Evolutionary conservation across 805 yeast species (phyloP), one percentile per base, ranked within the genome.

Genomic region (Yamadazyma paraphyllophila): DNA sequence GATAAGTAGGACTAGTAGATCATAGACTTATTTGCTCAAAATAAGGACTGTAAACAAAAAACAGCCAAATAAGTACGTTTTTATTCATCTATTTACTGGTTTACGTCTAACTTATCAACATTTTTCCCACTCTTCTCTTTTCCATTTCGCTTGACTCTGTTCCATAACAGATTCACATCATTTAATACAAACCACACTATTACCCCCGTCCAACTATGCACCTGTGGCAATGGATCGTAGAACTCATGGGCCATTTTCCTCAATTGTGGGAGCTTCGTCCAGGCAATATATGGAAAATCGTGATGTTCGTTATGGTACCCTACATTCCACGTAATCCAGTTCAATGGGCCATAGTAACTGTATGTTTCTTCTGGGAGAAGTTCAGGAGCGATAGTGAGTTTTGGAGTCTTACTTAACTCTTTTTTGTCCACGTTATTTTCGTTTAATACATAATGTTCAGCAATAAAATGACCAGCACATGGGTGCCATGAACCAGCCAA

Each of bases 231-330:
- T 2, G 88, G 87, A 36, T 78, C 85, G 61, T 90, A 90, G 59
- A 86, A 90, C 57, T 90, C 97, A 16, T 74, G 61, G 2, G 96
- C 96, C 27, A 87, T 77, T 39, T 65, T 60, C 45, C 83, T 74
- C 33, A 90, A 67, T 43, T 76, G 67, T 30, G 86, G 87, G 40
- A 90, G 69, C 50, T 81, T 79, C 0, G 94, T 78, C 97, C 97
- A 90, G 0, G 97, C 92, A 55, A 90, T 77, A 61, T 83, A 90
- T 1, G 97, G 97, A 74, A 90, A 90, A 67, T 90, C 97, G 61
- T 90, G 97, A 64, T 90, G 97, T 65, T 90, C 97, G 58, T 87
- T 89, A 65, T 90, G 97, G 61, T 88, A 81, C 2, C 97, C 97
- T 7, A 89, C 97, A 57, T 90, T 90, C 92, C 96, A 90, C 1